Evolutionary conservation across 2,329 filamentous ascomycete species (phyloP).

Genomic region (Pseudocercospora musae): DNA sequence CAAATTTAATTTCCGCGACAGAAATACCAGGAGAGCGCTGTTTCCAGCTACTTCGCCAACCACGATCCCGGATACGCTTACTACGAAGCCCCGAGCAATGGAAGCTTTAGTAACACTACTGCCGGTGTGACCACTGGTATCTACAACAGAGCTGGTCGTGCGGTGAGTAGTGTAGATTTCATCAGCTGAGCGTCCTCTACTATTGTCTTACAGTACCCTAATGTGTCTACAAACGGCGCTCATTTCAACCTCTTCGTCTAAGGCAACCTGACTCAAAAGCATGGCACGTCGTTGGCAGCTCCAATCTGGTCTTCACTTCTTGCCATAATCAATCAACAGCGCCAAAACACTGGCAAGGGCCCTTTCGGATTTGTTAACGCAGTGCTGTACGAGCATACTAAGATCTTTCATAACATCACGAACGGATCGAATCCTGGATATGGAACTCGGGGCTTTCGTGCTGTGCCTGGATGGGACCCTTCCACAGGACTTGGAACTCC

Average conservation of each 20-base stretch:
- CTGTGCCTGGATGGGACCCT: slow-evolving; percentile 32
- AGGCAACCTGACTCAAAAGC: slow-evolving; percentile 43
- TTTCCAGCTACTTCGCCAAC: slow-evolving; percentile 41
- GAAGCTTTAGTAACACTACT: neutral
- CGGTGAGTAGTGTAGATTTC: slow-evolving; percentile 38
- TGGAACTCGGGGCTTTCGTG: slow-evolving; percentile 32
- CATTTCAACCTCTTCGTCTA: slow-evolving; percentile 42
- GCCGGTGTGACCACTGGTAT: slow-evolving; percentile 16
- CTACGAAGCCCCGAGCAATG: slow-evolving; percentile 1
- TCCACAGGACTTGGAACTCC: slow-evolving; percentile 29
- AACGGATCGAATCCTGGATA: slow-evolving; percentile 41
- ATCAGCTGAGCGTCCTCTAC: slow-evolving; percentile 42
- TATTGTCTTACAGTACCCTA: slow-evolving; percentile 25
- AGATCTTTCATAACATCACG: slow-evolving; percentile 41
- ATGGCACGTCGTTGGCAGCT: slow-evolving; percentile 51
- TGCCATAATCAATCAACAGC: slow-evolving; percentile 45
- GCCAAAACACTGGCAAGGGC: slow-evolving; percentile 37
- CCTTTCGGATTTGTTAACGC: slow-evolving; percentile 38
- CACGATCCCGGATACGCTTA: slow-evolving; percentile 22
- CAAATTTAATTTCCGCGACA: slow-evolving; percentile 47
- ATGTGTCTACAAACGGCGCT: slow-evolving; percentile 36
- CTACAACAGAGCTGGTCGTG: slow-evolving; percentile 29
- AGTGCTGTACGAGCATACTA: slow-evolving; percentile 41
- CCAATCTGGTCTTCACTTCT: slow-evolving; percentile 50
- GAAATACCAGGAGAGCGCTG: slow-evolving; percentile 44